Evolutionary conservation across 331 rosid genomes (phyloP).

Genomic region (Dryas integrifolia): DNA sequence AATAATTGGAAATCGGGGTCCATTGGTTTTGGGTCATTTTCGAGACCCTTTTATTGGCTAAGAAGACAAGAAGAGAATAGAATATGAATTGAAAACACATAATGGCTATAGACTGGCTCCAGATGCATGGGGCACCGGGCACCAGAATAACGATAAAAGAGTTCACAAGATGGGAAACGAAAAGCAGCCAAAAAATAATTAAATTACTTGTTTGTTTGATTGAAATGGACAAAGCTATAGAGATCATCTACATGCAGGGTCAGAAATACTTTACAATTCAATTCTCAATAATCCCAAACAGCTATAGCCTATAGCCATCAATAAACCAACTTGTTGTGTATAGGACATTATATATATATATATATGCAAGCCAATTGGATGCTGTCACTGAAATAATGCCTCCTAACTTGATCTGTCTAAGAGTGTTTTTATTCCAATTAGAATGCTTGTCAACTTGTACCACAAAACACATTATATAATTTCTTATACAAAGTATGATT

Average conservation of each 20-base stretch:
- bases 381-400: background rate
- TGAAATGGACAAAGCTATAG: slow-evolving; percentile 38
- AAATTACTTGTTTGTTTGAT: slow-evolving; percentile 22
- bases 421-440: too few relatives aligned
- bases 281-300: background rate
- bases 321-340: background rate
- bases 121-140: slow-evolving; percentile 14
- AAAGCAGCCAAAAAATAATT: slow-evolving; percentile 41
- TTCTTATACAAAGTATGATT: too few relatives aligned
- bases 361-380: background rate
- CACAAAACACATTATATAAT: too few relatives aligned
- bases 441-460: too few relatives aligned
- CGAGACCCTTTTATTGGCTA: background rate
- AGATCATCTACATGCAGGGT: slow-evolving; percentile 11
- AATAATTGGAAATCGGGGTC: background rate
- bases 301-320: background rate
- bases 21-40: background rate
- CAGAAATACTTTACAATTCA: slow-evolving; percentile 12
- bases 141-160: slow-evolving; percentile 11
- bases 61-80: background rate
- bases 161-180: slow-evolving; percentile 50
- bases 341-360: background rate
- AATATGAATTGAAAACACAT: background rate
- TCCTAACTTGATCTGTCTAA: too few relatives aligned
- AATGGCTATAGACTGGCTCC: background rate